Evolutionary conservation across 2,329 filamentous ascomycete genomes (phyloP).

Genomic region (Stylonectria norvegica): DNA sequence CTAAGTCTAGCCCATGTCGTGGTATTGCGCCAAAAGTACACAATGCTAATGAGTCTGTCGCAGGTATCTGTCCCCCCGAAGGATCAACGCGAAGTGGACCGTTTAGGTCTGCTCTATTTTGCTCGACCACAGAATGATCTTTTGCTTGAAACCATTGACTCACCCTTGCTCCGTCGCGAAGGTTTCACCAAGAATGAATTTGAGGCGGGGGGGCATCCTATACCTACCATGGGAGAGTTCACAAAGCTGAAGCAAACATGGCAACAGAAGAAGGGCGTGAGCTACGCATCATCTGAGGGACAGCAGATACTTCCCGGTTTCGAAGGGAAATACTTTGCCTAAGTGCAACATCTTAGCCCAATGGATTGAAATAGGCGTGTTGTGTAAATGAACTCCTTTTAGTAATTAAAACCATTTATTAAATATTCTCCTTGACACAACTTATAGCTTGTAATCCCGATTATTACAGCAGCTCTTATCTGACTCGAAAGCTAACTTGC

Average conservation of each 20-base stretch:
- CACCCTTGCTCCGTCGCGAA: conserved; percentile 33
- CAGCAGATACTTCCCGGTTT: conserved; percentile 36
- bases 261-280: conserved; percentile 32
- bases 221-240: conserved; percentile 38
- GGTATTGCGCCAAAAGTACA: too few species aligned
- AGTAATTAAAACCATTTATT: conserved; percentile 5
- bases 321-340: conserved; percentile 22
- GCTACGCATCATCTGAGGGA: conserved; percentile 26
- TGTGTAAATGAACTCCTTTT: too few species aligned
- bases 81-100: conserved; percentile 7
- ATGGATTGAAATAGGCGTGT: too few species aligned
- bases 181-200: conserved; percentile 38
- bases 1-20: too few species aligned
- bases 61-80: conserved; percentile 4
- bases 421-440: conserved; percentile 3
- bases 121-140: conserved; percentile 40
- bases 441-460: conserved; percentile 8
- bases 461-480: conserved; percentile 17
- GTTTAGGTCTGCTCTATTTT: conserved; percentile 9
- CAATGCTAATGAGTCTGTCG: too few species aligned
- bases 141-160: conserved; percentile 36
- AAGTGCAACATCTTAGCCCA: too few species aligned
- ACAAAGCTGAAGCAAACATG: conserved; percentile 36
- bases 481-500: conserved; percentile 23
- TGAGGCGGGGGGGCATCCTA: conserved; percentile 28